Conservation (phyloP, 306 rosid genomes). For the Vigna hirtella region DNA sequence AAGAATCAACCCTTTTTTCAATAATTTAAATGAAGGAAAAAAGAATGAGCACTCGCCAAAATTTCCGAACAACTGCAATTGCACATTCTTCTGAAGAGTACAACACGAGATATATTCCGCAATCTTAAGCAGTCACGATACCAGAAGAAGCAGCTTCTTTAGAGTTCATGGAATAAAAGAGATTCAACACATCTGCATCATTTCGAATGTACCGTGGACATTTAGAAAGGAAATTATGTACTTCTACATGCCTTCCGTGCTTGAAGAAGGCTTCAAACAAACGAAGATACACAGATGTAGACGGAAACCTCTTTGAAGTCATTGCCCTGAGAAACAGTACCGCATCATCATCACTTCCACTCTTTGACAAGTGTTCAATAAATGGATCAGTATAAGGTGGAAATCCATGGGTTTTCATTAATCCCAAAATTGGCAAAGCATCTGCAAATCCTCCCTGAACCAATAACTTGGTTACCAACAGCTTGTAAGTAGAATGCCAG, state of each 20-base stretch:
- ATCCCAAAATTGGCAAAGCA: slow-evolving; percentile 66
- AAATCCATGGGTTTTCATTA: slow-evolving; percentile 72
- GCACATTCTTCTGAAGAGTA: slow-evolving; percentile 48
- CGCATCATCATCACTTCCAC: slow-evolving; percentile 78
- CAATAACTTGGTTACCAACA: slow-evolving; percentile 61
- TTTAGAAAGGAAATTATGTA: slow-evolving; percentile 77
- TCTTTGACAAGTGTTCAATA: slow-evolving; percentile 63
- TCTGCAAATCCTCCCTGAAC: slow-evolving; percentile 64
- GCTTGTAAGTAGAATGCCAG: slow-evolving; percentile 71
- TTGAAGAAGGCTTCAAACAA: slow-evolving; percentile 72
- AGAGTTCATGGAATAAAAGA: slow-evolving; percentile 61
- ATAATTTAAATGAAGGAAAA: slow-evolving; percentile 42
- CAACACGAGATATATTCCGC: slow-evolving; percentile 38
- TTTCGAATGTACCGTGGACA: slow-evolving; percentile 78
- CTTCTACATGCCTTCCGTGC: slow-evolving; percentile 66
- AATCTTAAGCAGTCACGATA: slow-evolving; percentile 59
- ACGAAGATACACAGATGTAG: slow-evolving; percentile 57
- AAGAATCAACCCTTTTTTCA: slow-evolving; percentile 46
- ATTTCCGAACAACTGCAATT: slow-evolving; percentile 41
- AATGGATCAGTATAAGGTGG: slow-evolving; percentile 82
- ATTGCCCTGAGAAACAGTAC: slow-evolving; percentile 63
- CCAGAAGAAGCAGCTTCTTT: slow-evolving; percentile 53
- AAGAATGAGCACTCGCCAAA: slow-evolving; percentile 49
- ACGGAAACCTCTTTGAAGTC: slow-evolving; percentile 74
- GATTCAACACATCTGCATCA: slow-evolving; percentile 76